Evolutionary conservation across 2,329 filamentous ascomycete species (phyloP).

Genomic region (Metarhizium rileyi): DNA sequence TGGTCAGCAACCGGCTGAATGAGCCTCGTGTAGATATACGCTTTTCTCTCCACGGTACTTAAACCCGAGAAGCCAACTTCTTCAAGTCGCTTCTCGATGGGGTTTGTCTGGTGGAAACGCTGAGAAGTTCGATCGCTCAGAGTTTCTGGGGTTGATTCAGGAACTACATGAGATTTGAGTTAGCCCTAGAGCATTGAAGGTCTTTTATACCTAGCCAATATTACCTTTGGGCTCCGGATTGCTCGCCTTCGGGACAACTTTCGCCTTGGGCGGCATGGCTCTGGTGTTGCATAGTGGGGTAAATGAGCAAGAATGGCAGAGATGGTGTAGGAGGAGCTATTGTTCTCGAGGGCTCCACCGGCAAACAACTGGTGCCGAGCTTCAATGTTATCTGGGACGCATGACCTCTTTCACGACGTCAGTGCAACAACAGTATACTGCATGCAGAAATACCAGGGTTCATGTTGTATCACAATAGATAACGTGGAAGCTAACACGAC

Average conservation of each 20-base stretch:
- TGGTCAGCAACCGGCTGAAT: conserved; percentile 31
- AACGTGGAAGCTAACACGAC: no score
- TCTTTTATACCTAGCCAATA: neutral
- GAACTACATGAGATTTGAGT: conserved; percentile 9
- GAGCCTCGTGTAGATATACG: conserved; percentile 37
- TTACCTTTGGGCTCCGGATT: conserved; percentile 15
- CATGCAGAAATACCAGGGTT: no score
- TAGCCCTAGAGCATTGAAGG: neutral
- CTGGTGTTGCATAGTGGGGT: conserved; percentile 12
- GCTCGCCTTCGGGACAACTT: conserved; percentile 11
- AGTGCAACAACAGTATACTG: no score
- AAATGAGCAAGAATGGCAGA: conserved; percentile 3
- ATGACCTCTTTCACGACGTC: neutral
- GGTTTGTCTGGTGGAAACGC: conserved; percentile 41
- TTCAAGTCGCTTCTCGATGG: conserved; percentile 34
- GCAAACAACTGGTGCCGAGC: neutral
- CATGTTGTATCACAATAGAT: no score
- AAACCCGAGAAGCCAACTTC: conserved; percentile 35
- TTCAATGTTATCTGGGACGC: neutral
- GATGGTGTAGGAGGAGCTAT: conserved; percentile 5
- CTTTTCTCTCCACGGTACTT: conserved; percentile 37
- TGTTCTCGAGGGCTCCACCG: conserved; percentile 9
- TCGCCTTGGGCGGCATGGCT: conserved; percentile 17
- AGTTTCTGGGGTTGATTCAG: conserved; percentile 31
- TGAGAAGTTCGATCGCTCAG: conserved; percentile 37